A percentile compares a stretch with the other conserved stretches of the same genome.
These are phyloP conservation scores for Spongiforma sp. DNA, from an alignment of 1,284 basidiomycete species.

Conservation along the genomic window DNA sequence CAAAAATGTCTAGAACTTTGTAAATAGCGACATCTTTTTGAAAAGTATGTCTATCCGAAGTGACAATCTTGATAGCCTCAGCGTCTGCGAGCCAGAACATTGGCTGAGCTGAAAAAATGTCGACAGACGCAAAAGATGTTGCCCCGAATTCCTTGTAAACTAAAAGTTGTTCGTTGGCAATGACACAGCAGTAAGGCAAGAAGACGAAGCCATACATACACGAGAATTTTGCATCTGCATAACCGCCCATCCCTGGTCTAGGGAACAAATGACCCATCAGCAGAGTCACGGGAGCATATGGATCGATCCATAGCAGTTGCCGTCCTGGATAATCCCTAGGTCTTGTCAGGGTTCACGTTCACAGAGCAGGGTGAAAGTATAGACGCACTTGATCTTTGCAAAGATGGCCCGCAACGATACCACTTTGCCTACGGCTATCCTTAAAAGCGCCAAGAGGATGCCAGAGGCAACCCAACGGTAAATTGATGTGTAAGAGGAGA, in stretches of 20 bases:
- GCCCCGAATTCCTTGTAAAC: slow-evolving; percentile 42
- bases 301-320: slow-evolving; percentile 36
- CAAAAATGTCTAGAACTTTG: slow-evolving; percentile 26
- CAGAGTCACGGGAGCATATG: slow-evolving; percentile 33
- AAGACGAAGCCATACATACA: slow-evolving; percentile 33
- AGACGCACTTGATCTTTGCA: slow-evolving; percentile 28
- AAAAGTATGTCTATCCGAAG: slow-evolving; percentile 39
- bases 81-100: slow-evolving; percentile 48
- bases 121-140: slow-evolving; percentile 43
- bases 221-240: slow-evolving; percentile 39
- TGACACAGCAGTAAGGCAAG: neutral
- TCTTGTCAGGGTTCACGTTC: neutral
- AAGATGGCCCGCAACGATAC: slow-evolving; percentile 24
- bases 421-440: slow-evolving; percentile 14
- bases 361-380: neutral
- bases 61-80: slow-evolving; percentile 43
- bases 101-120: slow-evolving; percentile 31
- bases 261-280: slow-evolving; percentile 40
- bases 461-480: slow-evolving; percentile 17
- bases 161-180: slow-evolving; percentile 12
- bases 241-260: slow-evolving; percentile 36
- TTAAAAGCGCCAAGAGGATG: slow-evolving; percentile 14
- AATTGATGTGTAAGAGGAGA: slow-evolving; percentile 1
- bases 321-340: slow-evolving; percentile 29
- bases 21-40: slow-evolving; percentile 39